These are phyloP conservation scores for Deinandra increscens DNA, from an alignment of 129 eudicot genomes.

Conservation along the genomic window DNA sequence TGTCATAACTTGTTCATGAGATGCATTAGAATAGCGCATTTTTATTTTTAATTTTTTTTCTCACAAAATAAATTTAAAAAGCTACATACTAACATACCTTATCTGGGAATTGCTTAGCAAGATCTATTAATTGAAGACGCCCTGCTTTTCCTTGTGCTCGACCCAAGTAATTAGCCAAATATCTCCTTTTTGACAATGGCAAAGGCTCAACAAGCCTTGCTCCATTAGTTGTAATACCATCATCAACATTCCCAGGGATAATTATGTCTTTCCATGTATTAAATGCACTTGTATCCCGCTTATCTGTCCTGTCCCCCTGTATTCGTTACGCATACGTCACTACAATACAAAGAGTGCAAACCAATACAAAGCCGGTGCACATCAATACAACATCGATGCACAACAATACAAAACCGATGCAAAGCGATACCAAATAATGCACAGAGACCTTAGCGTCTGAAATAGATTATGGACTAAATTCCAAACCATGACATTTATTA, in stretches of 20 bases:
- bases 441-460: no score
- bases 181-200: slow-evolving; percentile 76
- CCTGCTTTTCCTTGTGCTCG: slow-evolving; percentile 95
- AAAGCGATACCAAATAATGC: no score
- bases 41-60: neutral
- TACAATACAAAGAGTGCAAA: no score
- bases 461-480: no score
- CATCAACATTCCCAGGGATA: slow-evolving; percentile 95
- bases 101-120: slow-evolving; percentile 71
- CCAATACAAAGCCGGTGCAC: no score
- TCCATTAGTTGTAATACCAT: slow-evolving; percentile 72
- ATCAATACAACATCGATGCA: no score
- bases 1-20: no score
- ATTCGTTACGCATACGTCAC: no score
- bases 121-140: slow-evolving; percentile 80
- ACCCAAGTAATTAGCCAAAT: slow-evolving; percentile 82
- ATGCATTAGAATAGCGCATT: no score
- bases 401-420: no score
- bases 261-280: slow-evolving; percentile 98
- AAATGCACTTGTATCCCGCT: slow-evolving; percentile 86
- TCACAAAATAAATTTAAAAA: neutral
- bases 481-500: no score
- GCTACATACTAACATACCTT: slow-evolving; percentile 44
- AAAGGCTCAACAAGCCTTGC: slow-evolving; percentile 66
- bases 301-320: slow-evolving; percentile 97